Evolutionary conservation across 352 stramenopile genomes (phyloP), one percentile per base, ranked within the genome.

Genomic region (Pilasporangium apinafurcum): DNA sequence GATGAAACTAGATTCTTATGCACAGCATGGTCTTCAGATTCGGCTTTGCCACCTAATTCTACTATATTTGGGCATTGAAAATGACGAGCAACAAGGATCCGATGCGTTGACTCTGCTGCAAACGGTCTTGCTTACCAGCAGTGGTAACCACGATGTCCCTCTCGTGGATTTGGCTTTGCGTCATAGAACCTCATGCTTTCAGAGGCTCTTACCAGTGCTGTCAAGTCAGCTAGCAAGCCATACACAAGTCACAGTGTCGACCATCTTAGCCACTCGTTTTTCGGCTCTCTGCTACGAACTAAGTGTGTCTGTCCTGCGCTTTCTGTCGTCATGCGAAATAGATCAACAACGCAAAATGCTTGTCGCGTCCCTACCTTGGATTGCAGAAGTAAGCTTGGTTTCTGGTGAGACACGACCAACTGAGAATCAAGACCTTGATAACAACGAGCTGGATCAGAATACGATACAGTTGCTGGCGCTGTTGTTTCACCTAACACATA

Each of bases 331-430:
- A 7, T 66, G 63, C 17, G 64, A 68, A 4, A 31, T 51, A 10
- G 28, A 47, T 0, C 50, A 72, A 14, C 71, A 86, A 20, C 59
- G 67, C 21, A 80, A 85, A 40, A 69, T 82, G 37, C 62, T 86
- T 10, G 60, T 45, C 1, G 59, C 62, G 0, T 53, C 62, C n/a
- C 39, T 86, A 8, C 73, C 73, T 0, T 85, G 74, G 66, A 59
- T 89, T 1, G 66, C 66, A 27, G 60, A 80, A 49, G 58, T 82
- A 10, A 21, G 25, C 8, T 34, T 79, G 17, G 21, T 39, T n/a
- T n/a, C 7, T 2, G 16, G 4, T 8, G 26, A 36, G 26, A 24
- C 20, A 36, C 13, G 29, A 25, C 27, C 2, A 7, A 8, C 4
- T 26, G 17, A 46, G 10, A n/a, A n/a, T n/a, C n/a, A n/a, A n/a